These are phyloP conservation scores for Tetracentron sinense DNA, from an alignment of 164 flowering plant species.

Conservation along the genomic window DNA sequence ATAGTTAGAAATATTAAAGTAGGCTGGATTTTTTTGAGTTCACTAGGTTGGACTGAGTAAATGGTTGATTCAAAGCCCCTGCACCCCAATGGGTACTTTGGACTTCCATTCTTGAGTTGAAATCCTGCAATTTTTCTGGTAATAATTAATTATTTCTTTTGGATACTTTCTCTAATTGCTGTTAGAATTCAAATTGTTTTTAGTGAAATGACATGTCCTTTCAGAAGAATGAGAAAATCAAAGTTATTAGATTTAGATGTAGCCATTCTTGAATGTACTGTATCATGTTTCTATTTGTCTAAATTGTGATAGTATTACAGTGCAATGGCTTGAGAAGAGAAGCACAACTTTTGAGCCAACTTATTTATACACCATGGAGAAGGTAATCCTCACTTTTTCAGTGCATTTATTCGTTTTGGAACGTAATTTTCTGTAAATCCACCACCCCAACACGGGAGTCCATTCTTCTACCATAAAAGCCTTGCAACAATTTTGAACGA, in stretches of 20 bases:
- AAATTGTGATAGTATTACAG: constrained; percentile 35
- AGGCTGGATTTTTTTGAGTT: too few relatives aligned
- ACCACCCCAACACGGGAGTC: not conserved
- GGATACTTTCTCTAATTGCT: not conserved
- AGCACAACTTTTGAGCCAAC: constrained; percentile 83
- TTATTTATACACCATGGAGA: constrained; percentile 87
- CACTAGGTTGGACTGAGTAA: too few relatives aligned
- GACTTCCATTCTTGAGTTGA: too few relatives aligned
- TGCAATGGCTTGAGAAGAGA: constrained; percentile 78
- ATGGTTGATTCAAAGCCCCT: too few relatives aligned
- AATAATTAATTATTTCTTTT: too few relatives aligned
- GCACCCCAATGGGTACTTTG: too few relatives aligned
- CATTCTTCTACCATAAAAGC: not conserved
- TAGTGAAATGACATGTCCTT: not conserved
- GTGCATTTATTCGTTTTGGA: not conserved
- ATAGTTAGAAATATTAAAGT: too few relatives aligned
- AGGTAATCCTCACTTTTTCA: constrained; percentile 38
- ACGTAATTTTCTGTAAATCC: not conserved
- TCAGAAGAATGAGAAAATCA: not conserved
- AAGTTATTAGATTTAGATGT: constrained; percentile 1
- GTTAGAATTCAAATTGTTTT: not conserved
- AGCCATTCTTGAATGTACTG: not conserved
- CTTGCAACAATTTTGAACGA: not conserved
- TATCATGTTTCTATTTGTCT: not conserved
- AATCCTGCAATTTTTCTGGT: too few relatives aligned